Base-by-base conservation (phyloP, 306 rosid species). In the Vicia faba region DNA sequence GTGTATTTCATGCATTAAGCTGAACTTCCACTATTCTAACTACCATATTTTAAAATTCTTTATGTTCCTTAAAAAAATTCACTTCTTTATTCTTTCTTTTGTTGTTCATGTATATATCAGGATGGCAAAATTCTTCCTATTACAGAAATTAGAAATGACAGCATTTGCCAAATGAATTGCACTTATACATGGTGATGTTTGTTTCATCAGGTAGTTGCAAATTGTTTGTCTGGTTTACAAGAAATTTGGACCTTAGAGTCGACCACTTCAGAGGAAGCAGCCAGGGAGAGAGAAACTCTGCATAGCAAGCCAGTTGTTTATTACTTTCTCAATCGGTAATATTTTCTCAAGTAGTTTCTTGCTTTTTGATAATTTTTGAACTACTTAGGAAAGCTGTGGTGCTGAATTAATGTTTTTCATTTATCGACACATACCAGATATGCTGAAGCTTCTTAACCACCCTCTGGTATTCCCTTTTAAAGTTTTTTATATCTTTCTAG, bases 241-340 rank as follows among this genome's bases (percentile, higher is more conserved):
- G 99, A 95, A 84, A 95, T 95, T 81, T 95, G 91, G 96, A 84
- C 89, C 64, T 81, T 84, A 78, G 97, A 88, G 83, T 91, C 92
- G 65, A 79, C 90, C 61, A 63, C 86, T 3, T 82, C 96, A 31
- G 99, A 95, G 84, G 99, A 88, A 84, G 96, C 91, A 46, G 77
- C 89, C 54, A 86, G 92, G 86, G 99, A 95, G 71, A 85, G 96
- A 86, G 99, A 95, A 83, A 60, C 76, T 70, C 80, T 95, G 73
- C 96, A 86, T 54, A 88, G 97, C 91, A 95, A 95, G 88, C 87
- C 95, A 25, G 50, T 85, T 64, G 82, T 95, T 69, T 95, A 84
- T 83, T 78, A 83, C 84, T 46, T 95, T 79, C 60, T 95, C 82
- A 95, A 95, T 72, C 88, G 99, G 99, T 85, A 78, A 43, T 66